Conservation (phyloP, 2,329 filamentous ascomycete species). For the Trichoderma atrobrunneum region DNA sequence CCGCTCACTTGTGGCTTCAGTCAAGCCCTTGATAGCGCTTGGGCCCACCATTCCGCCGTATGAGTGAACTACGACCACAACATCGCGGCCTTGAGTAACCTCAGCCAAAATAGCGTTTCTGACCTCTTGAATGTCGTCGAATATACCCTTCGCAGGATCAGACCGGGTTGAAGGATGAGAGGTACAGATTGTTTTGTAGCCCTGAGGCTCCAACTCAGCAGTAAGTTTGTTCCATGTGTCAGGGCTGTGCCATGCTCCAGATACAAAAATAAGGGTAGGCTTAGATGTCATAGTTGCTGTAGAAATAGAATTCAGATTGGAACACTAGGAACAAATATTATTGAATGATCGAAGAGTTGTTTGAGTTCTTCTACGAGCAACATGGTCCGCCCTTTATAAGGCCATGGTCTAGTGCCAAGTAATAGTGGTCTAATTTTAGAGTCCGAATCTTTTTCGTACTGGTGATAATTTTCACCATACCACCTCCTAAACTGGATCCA, state of each 20-base stretch:
- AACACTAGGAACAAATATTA: not conserved
- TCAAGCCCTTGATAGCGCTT: conserved; percentile 45
- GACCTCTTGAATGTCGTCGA: conserved; percentile 41
- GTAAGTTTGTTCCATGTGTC: conserved; percentile 37
- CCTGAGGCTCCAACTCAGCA: conserved; percentile 32
- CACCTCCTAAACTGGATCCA: conserved; percentile 3
- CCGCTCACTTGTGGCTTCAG: conserved; percentile 22
- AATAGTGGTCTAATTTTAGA: not conserved
- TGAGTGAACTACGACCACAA: conserved; percentile 48
- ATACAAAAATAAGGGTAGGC: conserved; percentile 44
- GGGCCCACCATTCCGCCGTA: conserved; percentile 47
- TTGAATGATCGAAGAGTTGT: not conserved
- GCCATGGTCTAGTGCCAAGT: not conserved
- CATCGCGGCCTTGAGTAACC: conserved; percentile 37
- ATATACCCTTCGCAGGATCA: conserved; percentile 37
- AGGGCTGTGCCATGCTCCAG: conserved; percentile 47
- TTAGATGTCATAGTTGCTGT: conserved; percentile 24
- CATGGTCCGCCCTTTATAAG: not conserved
- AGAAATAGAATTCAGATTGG: not conserved
- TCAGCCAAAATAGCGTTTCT: conserved; percentile 37
- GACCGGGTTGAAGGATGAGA: conserved; percentile 39
- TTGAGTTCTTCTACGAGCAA: not conserved
- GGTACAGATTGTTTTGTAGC: conserved; percentile 35
- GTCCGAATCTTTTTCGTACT: conserved; percentile 9
- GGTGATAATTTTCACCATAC: not conserved